These are phyloP conservation scores for Castanea mollissima DNA, from an alignment of 306 rosid genomes.

Conservation along the genomic window DNA sequence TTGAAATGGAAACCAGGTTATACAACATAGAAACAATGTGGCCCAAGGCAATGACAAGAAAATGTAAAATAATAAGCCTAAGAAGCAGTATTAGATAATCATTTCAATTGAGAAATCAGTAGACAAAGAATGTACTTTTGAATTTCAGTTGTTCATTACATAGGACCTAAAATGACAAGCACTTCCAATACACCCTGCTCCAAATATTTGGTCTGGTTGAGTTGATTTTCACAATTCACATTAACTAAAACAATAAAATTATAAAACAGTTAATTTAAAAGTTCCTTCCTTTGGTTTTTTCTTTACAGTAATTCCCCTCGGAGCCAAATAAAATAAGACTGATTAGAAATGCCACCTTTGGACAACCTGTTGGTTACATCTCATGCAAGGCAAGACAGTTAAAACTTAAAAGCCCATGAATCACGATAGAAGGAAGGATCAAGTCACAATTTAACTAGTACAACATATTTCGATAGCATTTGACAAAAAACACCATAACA, in stretches of 20 bases:
- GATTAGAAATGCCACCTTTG: background rate
- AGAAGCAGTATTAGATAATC: background rate
- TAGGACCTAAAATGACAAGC: background rate
- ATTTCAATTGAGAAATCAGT: background rate
- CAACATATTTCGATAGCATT: background rate
- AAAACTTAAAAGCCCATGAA: background rate
- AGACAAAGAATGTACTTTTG: background rate
- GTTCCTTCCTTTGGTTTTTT: too few relatives aligned
- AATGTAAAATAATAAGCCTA: background rate
- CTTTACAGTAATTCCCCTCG: background rate
- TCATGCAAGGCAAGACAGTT: background rate
- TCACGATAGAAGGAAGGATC: background rate
- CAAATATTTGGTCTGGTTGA: background rate
- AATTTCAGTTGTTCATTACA: background rate
- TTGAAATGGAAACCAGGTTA: constrained; percentile 8
- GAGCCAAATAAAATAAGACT: background rate
- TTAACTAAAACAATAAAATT: background rate
- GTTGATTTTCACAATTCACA: background rate
- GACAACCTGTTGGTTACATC: background rate
- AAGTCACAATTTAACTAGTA: background rate
- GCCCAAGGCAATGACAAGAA: background rate
- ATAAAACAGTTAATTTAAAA: background rate
- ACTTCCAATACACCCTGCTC: background rate
- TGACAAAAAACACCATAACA: background rate
- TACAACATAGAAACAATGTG: background rate